phyloP scores from a whole-genome alignment of 768 basidiomycete species.

The Mycena rosella region DNA sequence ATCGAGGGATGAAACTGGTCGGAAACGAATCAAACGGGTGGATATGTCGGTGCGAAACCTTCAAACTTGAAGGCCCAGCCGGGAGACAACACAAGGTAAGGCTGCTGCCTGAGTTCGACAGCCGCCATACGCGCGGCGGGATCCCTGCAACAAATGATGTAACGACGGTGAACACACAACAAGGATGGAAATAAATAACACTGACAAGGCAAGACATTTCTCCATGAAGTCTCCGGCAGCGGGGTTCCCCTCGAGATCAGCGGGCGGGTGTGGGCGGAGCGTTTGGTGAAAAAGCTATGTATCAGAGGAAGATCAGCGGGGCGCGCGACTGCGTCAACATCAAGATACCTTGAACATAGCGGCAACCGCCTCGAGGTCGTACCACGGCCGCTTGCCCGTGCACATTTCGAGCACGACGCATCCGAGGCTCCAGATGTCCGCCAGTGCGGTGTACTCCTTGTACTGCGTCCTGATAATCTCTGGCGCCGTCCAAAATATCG shows the following conservation, averaged over 20 bases:
- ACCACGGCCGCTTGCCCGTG: constrained; percentile 82
- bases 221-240: constrained; percentile 28
- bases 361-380: constrained; percentile 71
- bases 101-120: constrained; percentile 21
- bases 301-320: constrained; percentile 11
- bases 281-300: constrained; percentile 35
- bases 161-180: constrained; percentile 2
- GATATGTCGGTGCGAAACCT: background rate
- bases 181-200: constrained; percentile 12
- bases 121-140: constrained; percentile 29
- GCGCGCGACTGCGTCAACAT: background rate
- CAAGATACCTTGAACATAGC: constrained; percentile 75
- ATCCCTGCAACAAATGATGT: constrained; percentile 20
- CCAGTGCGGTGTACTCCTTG: constrained; percentile 75
- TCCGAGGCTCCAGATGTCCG: constrained; percentile 87
- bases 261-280: constrained; percentile 17
- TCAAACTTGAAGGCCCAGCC: constrained; percentile 3
- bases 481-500: constrained; percentile 84
- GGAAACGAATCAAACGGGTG: background rate
- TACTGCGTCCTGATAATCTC: constrained; percentile 57
- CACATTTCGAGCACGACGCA: constrained; percentile 88
- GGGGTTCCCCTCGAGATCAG: constrained; percentile 10
- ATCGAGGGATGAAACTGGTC: constrained; percentile 20
- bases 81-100: constrained; percentile 6
- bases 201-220: constrained; percentile 36